Conservation (phyloP, 495 filamentous ascomycete species). For the Parathielavia hyrcaniae region DNA sequence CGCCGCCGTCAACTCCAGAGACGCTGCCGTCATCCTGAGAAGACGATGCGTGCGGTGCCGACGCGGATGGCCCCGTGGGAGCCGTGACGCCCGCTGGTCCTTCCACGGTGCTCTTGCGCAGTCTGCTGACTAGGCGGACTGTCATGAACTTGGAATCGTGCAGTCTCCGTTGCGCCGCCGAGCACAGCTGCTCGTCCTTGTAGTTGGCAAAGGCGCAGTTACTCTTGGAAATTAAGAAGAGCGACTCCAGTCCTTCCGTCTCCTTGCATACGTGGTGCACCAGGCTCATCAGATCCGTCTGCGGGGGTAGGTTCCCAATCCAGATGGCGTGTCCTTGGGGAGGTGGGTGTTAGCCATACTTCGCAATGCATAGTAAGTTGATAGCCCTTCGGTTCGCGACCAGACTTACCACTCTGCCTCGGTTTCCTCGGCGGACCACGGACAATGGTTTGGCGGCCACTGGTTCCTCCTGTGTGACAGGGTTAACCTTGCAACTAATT, state of each 20-base stretch:
- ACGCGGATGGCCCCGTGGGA: constrained; percentile 49
- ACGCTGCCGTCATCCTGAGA: constrained; percentile 20
- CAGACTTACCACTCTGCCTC: constrained; percentile 56
- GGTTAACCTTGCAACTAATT: neutral
- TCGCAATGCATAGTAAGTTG: neutral
- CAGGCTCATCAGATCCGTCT: constrained; percentile 67
- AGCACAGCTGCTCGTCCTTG: constrained; percentile 69
- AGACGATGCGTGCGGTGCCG: constrained; percentile 22
- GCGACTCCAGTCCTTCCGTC: constrained; percentile 75
- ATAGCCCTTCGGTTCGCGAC: no score
- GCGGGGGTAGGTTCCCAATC: constrained; percentile 90
- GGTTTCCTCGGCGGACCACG: constrained; percentile 90
- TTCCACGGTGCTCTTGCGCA: constrained; percentile 59
- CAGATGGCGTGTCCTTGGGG: constrained; percentile 77
- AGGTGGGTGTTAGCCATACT: neutral
- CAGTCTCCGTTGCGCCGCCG: constrained; percentile 72
- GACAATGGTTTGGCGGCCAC: constrained; percentile 47
- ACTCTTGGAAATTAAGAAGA: constrained; percentile 94
- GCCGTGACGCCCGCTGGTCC: constrained; percentile 44
- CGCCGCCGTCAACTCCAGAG: constrained; percentile 3
- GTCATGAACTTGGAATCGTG: constrained; percentile 89
- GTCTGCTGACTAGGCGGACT: constrained; percentile 82
- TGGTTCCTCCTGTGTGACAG: constrained; percentile 25
- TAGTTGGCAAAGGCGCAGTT: constrained; percentile 99
- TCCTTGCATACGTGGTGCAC: constrained; percentile 89